Percentiles rank a stretch among this genome's conserved stretches.
These are phyloP conservation scores for Lasiodiplodia sp. DNA, from an alignment of 2,329 filamentous ascomycete species.

Conservation along the genomic window DNA sequence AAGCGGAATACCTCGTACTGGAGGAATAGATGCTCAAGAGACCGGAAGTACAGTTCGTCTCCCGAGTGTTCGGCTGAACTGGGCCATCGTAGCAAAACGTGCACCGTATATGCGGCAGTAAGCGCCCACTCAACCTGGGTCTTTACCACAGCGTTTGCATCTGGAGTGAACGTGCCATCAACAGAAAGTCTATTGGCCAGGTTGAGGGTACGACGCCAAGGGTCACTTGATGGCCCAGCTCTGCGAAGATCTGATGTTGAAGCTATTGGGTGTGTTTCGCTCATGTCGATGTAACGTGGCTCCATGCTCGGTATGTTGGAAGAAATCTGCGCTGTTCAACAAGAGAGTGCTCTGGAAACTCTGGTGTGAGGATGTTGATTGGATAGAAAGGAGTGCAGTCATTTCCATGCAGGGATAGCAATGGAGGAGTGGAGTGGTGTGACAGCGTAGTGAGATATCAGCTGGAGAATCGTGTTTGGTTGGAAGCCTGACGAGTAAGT, in stretches of 20 bases:
- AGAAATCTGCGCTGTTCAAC: neutral
- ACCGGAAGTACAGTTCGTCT: slow-evolving; percentile 5
- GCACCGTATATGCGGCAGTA: neutral
- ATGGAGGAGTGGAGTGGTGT: neutral
- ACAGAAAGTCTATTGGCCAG: neutral
- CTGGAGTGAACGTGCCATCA: neutral
- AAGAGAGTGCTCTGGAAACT: neutral
- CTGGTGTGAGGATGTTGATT: neutral
- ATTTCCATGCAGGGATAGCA: neutral
- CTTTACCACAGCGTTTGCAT: neutral
- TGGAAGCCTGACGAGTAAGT: neutral
- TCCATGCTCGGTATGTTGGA: neutral
- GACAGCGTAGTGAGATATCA: neutral
- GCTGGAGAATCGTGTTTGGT: neutral
- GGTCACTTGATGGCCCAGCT: neutral
- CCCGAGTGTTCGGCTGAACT: neutral
- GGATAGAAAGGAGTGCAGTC: neutral
- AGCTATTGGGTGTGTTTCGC: neutral
- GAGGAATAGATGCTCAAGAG: neutral
- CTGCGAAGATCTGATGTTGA: neutral
- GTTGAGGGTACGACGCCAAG: neutral
- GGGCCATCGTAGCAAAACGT: neutral
- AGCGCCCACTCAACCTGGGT: neutral
- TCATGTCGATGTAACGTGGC: neutral
- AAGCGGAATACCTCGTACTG: slow-evolving; percentile 21